Conservation (phyloP, 345 rosid species). For the Moricandia moricandioides region DNA sequence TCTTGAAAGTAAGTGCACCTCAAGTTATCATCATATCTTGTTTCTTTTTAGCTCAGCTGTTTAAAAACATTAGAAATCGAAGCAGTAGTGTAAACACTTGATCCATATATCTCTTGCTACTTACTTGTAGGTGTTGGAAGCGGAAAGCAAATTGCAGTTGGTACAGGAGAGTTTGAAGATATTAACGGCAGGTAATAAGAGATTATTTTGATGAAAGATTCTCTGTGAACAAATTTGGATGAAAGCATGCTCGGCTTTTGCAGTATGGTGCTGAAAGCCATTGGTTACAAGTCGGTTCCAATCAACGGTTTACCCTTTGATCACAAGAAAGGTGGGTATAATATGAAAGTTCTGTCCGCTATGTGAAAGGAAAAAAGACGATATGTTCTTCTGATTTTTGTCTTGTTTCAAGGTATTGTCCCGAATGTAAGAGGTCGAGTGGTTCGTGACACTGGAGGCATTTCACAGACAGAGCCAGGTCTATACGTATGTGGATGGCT, state of each 20-base stretch:
- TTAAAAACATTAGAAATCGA: not conserved
- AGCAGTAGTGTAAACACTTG: not conserved
- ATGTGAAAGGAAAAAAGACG: not conserved
- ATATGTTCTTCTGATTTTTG: not conserved
- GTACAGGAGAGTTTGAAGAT: constrained; percentile 76
- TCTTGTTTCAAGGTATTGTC: constrained; percentile 57
- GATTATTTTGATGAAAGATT: not conserved
- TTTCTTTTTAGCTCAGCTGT: constrained; percentile 3
- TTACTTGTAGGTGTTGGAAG: constrained; percentile 56
- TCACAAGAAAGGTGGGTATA: constrained; percentile 56
- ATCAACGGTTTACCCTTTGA: constrained; percentile 76
- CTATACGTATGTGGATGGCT: constrained; percentile 95
- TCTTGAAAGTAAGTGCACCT: constrained; percentile 54
- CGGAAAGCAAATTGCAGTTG: constrained; percentile 77
- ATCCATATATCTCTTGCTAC: constrained; percentile 17
- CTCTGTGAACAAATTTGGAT: not conserved
- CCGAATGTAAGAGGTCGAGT: constrained; percentile 74
- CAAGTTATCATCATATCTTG: not conserved
- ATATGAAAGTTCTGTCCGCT: not conserved
- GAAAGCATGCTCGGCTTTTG: constrained; percentile 21
- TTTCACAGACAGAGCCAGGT: constrained; percentile 51
- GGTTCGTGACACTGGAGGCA: constrained; percentile 43
- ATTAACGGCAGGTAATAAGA: constrained; percentile 63
- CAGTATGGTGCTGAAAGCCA: constrained; percentile 87
- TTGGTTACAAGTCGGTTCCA: constrained; percentile 87